Base-by-base conservation (phyloP, 106 monocot species). In the Ottelia alismoides region DNA sequence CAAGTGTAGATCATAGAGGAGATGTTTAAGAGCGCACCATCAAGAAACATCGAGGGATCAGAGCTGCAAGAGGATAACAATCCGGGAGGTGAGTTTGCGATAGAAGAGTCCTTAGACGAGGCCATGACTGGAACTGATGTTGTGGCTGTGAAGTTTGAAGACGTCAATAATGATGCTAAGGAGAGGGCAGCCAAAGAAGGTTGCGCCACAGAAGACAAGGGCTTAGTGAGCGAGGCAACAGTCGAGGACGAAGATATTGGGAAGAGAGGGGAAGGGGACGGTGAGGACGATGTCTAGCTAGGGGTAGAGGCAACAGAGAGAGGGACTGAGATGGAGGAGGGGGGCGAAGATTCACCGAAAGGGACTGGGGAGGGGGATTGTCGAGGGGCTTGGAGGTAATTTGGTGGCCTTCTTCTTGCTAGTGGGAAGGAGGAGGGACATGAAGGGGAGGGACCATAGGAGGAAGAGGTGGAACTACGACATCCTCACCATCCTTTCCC, bases 31-130 rank as follows among this genome's bases (percentile, higher is more conserved):
- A 3, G 28, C 57, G 47, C 49, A 56, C 23, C 51, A 20, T 20
- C 67, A 18, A 11, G 28, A 49, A 11, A 4, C 10, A 3, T n/a
- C 22, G 51, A 25, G 59, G 1, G 27, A 17, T 18, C 11, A 22
- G 26, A 57, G 20, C 4, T 48, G 56, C 10, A 49, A 66, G 18
- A 57, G 49, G 65, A 55, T 25, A 47, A 65, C 47, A 25, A 68
- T 28, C 68, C 52, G 43, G 16, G 68, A 25, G 14, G 27, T 45
- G 19, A 68, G 49, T 31, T 68, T 68, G 26, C 68, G 68, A 11
- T 60, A 60, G 58, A 67, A 58, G 31, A 51, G 28, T 1, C 68
- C 27, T 59, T 50, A 68, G 0, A 32, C 6, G 19, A 59, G 40
- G 1, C 59, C 59, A n/a, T 5, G 14, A 46, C 30, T n/a, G 1